A percentile compares a stretch with the other conserved stretches of the same genome.
phyloP scores from a whole-genome alignment of 345 rosid genomes.

The Rhodamnia argentea region DNA sequence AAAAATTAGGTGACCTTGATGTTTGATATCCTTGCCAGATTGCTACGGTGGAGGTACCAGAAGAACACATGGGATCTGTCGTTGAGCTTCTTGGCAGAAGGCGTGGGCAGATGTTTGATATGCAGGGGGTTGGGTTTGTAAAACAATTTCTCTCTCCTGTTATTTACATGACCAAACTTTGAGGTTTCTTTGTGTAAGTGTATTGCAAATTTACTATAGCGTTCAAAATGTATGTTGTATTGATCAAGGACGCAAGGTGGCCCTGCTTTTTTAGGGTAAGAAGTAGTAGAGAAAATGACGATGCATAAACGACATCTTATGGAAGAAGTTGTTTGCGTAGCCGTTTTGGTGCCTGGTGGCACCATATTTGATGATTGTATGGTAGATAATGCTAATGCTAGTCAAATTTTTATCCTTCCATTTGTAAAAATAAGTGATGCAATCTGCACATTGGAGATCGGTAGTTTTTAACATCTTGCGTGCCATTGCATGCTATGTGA shows the following conservation, averaged over 20 bases:
- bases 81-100: conserved; percentile 97
- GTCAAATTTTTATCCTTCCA: neutral
- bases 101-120: conserved; percentile 93
- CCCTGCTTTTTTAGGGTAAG: too few species aligned
- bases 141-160: neutral
- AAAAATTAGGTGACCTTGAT: neutral
- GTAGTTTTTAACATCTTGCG: neutral
- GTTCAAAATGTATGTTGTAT: neutral
- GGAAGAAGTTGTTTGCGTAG: neutral
- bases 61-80: conserved; percentile 86
- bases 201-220: neutral
- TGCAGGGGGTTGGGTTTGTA: conserved; percentile 78
- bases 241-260: too few species aligned
- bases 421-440: neutral
- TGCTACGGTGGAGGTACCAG: conserved; percentile 95
- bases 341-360: neutral
- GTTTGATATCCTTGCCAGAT: conserved; percentile 30
- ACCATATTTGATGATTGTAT: neutral
- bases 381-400: neutral
- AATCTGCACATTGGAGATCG: neutral
- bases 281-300: too few species aligned
- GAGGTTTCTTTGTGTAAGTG: neutral
- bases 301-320: neutral
- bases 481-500: neutral
- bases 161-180: neutral